These are phyloP conservation scores for Nitzschia palea DNA, from an alignment of 108 stramenopile genomes.

Conservation along the genomic window DNA sequence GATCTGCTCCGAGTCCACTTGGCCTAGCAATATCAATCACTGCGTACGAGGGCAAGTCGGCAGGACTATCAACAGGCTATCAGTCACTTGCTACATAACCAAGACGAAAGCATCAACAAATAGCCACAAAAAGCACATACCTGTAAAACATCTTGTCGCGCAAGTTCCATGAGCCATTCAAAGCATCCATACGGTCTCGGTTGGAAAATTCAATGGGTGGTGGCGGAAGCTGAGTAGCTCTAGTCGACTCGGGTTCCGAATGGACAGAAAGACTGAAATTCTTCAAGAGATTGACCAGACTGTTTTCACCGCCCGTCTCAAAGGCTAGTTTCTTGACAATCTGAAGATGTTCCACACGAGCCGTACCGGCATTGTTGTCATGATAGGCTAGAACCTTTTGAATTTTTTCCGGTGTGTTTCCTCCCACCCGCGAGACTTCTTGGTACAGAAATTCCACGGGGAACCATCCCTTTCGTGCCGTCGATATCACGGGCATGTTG, in stretches of 20 bases:
- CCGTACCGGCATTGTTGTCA: conserved; percentile 13
- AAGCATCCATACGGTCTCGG: no score
- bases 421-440: neutral
- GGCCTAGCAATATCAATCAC: conserved; percentile 18
- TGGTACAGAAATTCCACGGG: conserved; percentile 35
- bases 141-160: neutral
- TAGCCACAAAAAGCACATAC: neutral
- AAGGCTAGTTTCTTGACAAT: neutral
- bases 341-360: conserved; percentile 6
- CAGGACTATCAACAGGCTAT: neutral
- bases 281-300: neutral
- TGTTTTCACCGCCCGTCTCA: neutral
- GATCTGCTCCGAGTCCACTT: neutral
- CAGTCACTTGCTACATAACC: neutral
- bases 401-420: conserved; percentile 1
- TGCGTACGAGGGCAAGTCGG: conserved; percentile 21
- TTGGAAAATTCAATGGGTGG: neutral
- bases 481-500: conserved; percentile 20
- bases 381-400: conserved; percentile 15
- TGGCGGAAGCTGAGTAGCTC: neutral
- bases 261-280: neutral
- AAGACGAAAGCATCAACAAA: neutral
- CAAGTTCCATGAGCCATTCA: conserved; percentile 8
- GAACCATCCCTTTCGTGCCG: conserved; percentile 3
- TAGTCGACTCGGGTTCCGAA: neutral